Base-by-base conservation (phyloP, 306 rosid genomes). In the Corylus heterophylla region DNA sequence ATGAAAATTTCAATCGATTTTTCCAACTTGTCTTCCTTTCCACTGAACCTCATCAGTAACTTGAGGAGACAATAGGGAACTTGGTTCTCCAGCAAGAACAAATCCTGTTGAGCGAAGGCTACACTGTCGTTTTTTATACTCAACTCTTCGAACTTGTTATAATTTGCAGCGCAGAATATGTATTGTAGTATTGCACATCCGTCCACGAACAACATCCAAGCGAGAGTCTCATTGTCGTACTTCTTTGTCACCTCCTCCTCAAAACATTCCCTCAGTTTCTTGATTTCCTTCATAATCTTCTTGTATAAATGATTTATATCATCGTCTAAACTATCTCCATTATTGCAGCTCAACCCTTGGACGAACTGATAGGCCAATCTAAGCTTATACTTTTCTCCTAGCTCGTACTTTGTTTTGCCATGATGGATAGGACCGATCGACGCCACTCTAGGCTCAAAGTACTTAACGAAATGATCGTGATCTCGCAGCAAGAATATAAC, bases 41-140 rank as follows among this genome's bases (percentile, higher is more conserved):
- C 0, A 49, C 61, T 37, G 12, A 0, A 16, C 18, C 4, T 51
- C 51, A 70, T 76, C 68, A 75, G 61, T 55, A 71, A 27, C 14
- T 47, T 8, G 52, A 83, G 83, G 18, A 74, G 76, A n/a, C 42
- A 5, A 20, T 31, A 83, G 9, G 86, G 83, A 58, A 83, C 48
- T 69, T 78, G 83, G 20, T 83, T 83, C 72, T 83, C 86, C 35
- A 83, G 79, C 79, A 83, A 74, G 68, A 83, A 74, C 66, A 78
- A 51, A 52, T 83, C 86, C 9, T 73, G 76, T n/a, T 66, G 69
- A 7, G 52, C n/a, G 11, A 76, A 56, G 35, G 55, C 54, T 0
- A 49, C 13, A 11, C 63, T 73, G 4, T 81, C 80, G 0, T 12
- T 3, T 37, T 81, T 75, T 20, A 75, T 48, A 12, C 9, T 22